phyloP scores from a whole-genome alignment of 306 rosid species.

The Abrus precatorius region DNA sequence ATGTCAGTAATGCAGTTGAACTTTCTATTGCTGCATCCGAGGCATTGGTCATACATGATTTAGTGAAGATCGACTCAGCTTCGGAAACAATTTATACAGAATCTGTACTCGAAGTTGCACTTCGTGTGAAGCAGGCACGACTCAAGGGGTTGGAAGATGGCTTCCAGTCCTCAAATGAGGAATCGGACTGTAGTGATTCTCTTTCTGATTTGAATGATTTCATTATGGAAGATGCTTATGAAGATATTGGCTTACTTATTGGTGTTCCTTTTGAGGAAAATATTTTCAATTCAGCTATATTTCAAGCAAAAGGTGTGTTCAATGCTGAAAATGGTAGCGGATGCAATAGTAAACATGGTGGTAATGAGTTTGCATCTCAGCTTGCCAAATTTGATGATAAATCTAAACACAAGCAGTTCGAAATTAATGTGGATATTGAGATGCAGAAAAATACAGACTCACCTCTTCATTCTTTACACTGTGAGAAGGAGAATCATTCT shows the following conservation, averaged over 20 bases:
- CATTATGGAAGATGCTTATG: conserved; percentile 73
- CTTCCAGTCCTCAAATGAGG: conserved; percentile 51
- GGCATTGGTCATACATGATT: conserved; percentile 84
- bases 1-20: conserved; percentile 69
- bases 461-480: conserved; percentile 46
- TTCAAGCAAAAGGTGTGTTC: conserved; percentile 60
- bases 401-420: conserved; percentile 47
- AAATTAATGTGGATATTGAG: conserved; percentile 47
- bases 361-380: conserved; percentile 45
- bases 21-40: conserved; percentile 90
- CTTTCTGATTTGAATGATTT: conserved; percentile 88
- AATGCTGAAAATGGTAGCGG: conserved; percentile 45
- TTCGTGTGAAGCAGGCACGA: conserved; percentile 77
- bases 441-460: conserved; percentile 42
- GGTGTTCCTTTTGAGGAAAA: conserved; percentile 46
- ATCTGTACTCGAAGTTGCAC: conserved; percentile 81
- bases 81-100: conserved; percentile 55
- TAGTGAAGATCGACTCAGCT: conserved; percentile 56
- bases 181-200: conserved; percentile 63
- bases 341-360: conserved; percentile 45
- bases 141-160: conserved; percentile 61
- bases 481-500: conserved; percentile 55
- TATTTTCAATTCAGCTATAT: conserved; percentile 45
- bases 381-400: conserved; percentile 48
- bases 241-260: conserved; percentile 74